Percentiles rank a stretch among this genome's conserved stretches.
Evolutionary conservation across 495 filamentous ascomycete species (phyloP).

Genomic region (Penicillium cataractarum): DNA sequence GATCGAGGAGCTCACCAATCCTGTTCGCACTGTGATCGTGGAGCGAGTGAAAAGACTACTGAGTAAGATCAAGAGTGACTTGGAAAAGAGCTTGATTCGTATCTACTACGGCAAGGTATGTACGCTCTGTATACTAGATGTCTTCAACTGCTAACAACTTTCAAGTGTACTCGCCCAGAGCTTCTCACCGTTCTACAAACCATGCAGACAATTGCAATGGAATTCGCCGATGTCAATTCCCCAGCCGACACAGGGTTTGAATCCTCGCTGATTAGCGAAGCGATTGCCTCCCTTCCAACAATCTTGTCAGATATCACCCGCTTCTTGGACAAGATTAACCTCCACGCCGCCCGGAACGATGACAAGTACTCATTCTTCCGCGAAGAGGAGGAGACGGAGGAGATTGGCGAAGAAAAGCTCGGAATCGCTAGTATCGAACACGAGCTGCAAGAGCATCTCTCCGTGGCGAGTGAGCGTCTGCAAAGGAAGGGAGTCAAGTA

Average conservation of each 20-base stretch:
- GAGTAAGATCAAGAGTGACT: slow-evolving; percentile 71
- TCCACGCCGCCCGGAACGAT: slow-evolving; percentile 78
- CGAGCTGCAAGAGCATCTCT: slow-evolving; percentile 77
- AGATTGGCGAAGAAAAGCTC: slow-evolving; percentile 83
- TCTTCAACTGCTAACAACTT: slow-evolving; percentile 27
- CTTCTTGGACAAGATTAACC: slow-evolving; percentile 84
- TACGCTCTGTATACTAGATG: background rate
- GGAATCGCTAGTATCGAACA: slow-evolving; percentile 90
- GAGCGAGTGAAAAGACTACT: slow-evolving; percentile 76
- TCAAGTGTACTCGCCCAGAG: slow-evolving; percentile 82
- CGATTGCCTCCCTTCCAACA: slow-evolving; percentile 74
- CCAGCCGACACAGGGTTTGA: slow-evolving; percentile 73
- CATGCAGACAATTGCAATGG: slow-evolving; percentile 75
- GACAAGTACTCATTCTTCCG: slow-evolving; percentile 96
- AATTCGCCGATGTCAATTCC: slow-evolving; percentile 67
- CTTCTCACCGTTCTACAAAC: slow-evolving; percentile 84
- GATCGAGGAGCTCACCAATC: slow-evolving; percentile 83
- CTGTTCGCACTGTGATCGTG: slow-evolving; percentile 62
- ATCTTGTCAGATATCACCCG: slow-evolving; percentile 70
- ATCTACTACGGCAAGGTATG: slow-evolving; percentile 90
- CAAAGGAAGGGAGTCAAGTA: slow-evolving; percentile 74
- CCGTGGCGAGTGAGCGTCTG: slow-evolving; percentile 68
- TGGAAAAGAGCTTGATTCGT: slow-evolving; percentile 89
- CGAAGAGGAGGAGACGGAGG: slow-evolving; percentile 81
- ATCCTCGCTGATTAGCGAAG: slow-evolving; percentile 69